phyloP scores from a whole-genome alignment of 768 basidiomycete species.

The Strobilomyces confusus region DNA sequence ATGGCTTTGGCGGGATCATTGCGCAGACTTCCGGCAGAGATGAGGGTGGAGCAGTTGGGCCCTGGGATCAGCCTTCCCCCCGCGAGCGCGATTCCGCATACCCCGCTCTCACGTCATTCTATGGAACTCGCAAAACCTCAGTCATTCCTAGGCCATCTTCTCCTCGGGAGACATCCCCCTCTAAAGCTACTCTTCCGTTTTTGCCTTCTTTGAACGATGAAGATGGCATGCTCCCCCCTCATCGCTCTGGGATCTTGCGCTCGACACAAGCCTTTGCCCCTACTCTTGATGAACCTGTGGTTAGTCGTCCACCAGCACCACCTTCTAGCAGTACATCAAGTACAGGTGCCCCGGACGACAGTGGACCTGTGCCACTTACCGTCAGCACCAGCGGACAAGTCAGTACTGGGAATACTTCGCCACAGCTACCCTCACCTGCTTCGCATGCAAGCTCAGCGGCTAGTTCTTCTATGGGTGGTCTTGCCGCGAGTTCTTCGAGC shows the following conservation, averaged over 20 bases:
- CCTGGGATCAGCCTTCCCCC: conserved; percentile 32
- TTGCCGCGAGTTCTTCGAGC: conserved; percentile 29
- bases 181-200: conserved; percentile 21
- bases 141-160: conserved; percentile 24
- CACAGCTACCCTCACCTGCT: conserved; percentile 73
- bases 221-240: conserved; percentile 32
- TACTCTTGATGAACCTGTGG: conserved; percentile 24
- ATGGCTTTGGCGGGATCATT: conserved; percentile 24
- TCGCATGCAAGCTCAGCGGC: conserved; percentile 54
- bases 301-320: conserved; percentile 31
- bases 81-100: conserved; percentile 31
- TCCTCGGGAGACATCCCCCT: conserved; percentile 25
- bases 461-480: conserved; percentile 34
- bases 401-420: conserved; percentile 45
- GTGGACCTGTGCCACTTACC: conserved; percentile 30
- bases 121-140: conserved; percentile 25
- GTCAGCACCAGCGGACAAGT: conserved; percentile 44
- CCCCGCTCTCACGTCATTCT: conserved; percentile 24
- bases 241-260: conserved; percentile 28
- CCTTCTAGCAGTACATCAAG: conserved; percentile 40
- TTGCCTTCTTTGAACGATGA: conserved; percentile 24
- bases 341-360: conserved; percentile 39
- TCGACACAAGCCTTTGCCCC: conserved; percentile 22
- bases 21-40: conserved; percentile 26
- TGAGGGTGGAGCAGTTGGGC: conserved; percentile 23